phyloP scores from a whole-genome alignment of 345 rosid genomes.

The Bruguiera gymnorhiza region DNA sequence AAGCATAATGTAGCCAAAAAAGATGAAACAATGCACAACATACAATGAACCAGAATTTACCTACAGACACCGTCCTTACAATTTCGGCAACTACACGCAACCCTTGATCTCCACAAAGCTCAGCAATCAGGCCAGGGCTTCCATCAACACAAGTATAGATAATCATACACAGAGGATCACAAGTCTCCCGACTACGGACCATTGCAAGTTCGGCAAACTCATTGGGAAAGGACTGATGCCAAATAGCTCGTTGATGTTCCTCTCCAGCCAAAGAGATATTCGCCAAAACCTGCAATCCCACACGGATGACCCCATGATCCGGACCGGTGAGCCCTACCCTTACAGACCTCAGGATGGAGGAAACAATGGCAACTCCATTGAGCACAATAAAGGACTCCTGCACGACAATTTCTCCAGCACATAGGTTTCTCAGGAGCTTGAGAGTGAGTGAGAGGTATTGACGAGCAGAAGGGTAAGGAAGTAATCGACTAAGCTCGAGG shows the following conservation, averaged over 20 bases:
- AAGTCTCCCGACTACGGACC: constrained; percentile 43
- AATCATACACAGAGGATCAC: constrained; percentile 75
- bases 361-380: constrained; percentile 43
- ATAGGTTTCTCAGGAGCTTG: constrained; percentile 70
- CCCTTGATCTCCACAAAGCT: constrained; percentile 47
- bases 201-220: constrained; percentile 45
- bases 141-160: constrained; percentile 63
- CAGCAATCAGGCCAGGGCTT: constrained; percentile 29
- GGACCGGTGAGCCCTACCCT: constrained; percentile 16
- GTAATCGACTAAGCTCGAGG: constrained; percentile 40
- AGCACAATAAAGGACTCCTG: constrained; percentile 49
- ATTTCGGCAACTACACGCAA: constrained; percentile 43
- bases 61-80: constrained; percentile 49
- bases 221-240: constrained; percentile 52
- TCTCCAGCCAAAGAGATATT: constrained; percentile 67
- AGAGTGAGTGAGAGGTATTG: constrained; percentile 36
- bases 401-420: constrained; percentile 62
- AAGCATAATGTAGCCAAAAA: neutral
- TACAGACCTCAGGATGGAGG: constrained; percentile 24
- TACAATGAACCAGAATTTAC: constrained; percentile 22
- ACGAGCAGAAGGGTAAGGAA: constrained; percentile 26
- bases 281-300: constrained; percentile 61
- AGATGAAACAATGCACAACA: neutral
- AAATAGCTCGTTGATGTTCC: constrained; percentile 51
- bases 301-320: constrained; percentile 44